Percentiles rank a stretch among this genome's conserved stretches.
Evolutionary conservation across 176 grass and related monocot genomes (phyloP).

Genomic region (Thinopyrum elongatum): DNA sequence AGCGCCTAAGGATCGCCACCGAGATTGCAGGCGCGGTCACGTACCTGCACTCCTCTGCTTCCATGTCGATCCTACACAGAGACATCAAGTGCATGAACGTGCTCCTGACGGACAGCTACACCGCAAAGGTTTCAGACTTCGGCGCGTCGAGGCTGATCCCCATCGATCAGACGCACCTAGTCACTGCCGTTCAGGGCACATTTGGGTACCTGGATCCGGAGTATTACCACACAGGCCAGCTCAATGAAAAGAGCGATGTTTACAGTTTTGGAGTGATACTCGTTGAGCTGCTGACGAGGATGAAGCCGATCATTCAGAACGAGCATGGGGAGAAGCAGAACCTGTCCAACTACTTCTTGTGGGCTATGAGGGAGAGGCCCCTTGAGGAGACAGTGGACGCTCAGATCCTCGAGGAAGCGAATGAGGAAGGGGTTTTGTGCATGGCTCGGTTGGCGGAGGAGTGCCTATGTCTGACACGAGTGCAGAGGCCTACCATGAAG

Average conservation of each 20-base stretch:
- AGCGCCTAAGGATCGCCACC: neutral
- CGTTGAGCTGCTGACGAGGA: constrained; percentile 21
- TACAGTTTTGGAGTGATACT: constrained; percentile 31
- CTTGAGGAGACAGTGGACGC: neutral
- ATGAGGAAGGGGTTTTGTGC: neutral
- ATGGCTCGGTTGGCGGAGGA: neutral
- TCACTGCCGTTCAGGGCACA: neutral
- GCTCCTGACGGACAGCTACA: constrained; percentile 19
- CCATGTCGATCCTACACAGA: constrained; percentile 17
- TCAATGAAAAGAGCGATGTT: constrained; percentile 32
- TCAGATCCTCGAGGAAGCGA: neutral
- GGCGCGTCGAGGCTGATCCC: constrained; percentile 10
- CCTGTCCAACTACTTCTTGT: neutral
- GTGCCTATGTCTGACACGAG: constrained; percentile 15
- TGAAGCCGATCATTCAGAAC: constrained; percentile 15
- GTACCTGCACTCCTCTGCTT: constrained; percentile 23
- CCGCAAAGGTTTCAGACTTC: constrained; percentile 26
- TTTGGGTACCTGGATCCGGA: constrained; percentile 33
- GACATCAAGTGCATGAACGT: constrained; percentile 34
- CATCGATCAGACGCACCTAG: constrained; percentile 6
- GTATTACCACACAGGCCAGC: constrained; percentile 9
- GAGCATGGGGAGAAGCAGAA: constrained; percentile 24
- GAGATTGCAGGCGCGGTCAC: neutral
- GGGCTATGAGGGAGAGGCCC: neutral
- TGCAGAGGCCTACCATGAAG: constrained; percentile 32